These are phyloP conservation scores for Alternaria hordeiaustralica DNA, from an alignment of 2,329 filamentous ascomycete genomes.

Conservation along the genomic window DNA sequence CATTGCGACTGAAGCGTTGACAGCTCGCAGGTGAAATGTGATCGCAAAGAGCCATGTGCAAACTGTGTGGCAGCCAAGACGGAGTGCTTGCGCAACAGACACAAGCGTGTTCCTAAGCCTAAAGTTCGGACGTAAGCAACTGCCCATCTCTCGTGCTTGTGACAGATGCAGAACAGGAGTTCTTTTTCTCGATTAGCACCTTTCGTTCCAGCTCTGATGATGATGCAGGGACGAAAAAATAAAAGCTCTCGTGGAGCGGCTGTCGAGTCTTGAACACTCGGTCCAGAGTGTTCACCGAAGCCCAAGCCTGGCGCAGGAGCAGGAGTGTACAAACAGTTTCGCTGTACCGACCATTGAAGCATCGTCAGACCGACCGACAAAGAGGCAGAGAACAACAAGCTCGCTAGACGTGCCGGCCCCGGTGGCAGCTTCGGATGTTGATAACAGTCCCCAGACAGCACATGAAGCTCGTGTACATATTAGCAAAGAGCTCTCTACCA, in stretches of 20 bases:
- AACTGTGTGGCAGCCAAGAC: constrained; percentile 35
- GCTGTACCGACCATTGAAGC: constrained; percentile 1
- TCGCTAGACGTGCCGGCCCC: constrained; percentile 12
- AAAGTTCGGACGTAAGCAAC: constrained; percentile 34
- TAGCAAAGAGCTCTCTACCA: constrained; percentile 38
- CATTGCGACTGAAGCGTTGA: background rate
- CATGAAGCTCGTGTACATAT: constrained; percentile 36
- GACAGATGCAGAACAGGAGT: background rate
- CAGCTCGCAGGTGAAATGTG: constrained; percentile 40
- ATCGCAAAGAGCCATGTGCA: constrained; percentile 43
- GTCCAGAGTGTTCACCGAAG: constrained; percentile 20
- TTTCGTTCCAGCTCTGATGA: background rate
- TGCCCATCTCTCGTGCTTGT: background rate
- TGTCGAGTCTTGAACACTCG: constrained; percentile 36
- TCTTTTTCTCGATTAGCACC: background rate
- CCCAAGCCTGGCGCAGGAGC: constrained; percentile 2
- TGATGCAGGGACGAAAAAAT: constrained; percentile 36
- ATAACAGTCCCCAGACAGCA: constrained; percentile 25
- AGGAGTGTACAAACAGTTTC: background rate
- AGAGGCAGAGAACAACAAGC: constrained; percentile 29
- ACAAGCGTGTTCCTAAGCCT: constrained; percentile 33
- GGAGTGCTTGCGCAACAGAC: constrained; percentile 41
- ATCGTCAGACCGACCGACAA: constrained; percentile 23
- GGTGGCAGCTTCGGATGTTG: constrained; percentile 22
- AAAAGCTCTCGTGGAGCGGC: constrained; percentile 35